Base-by-base conservation (phyloP, 345 rosid genomes). In the Luvunga scandens region DNA sequence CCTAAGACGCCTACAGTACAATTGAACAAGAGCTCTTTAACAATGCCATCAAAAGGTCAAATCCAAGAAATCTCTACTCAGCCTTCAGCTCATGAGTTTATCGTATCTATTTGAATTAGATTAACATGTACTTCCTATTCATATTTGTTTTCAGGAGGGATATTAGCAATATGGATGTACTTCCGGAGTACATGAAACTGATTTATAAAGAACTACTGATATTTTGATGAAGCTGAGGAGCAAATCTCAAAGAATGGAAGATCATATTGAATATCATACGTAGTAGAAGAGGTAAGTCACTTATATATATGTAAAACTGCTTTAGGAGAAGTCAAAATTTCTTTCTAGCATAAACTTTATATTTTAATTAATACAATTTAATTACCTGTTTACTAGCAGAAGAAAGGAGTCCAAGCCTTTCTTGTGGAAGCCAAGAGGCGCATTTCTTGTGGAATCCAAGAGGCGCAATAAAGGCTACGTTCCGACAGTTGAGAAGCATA, bases 361-460 rank as follows among this genome's bases (percentile, higher is more conserved):
- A 9, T 39, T 9, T 39, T 39, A 39, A 48, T 48, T 48, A 16
- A 16, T 48, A 12, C 21, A 63, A 59, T 9, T 59, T 59, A 59
- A 6, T 59, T 59, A 59, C 10, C 9, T 59, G 27, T 59, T 9
- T 33, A 7, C 39, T 7, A 68, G 33, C 6, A 24, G 55, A 68
- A 68, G 72, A 38, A 16, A 39, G 18, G 24, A 42, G 55, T 68
- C 6, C 5, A 10, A 25, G 55, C 71, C 13, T 87, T 81, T 61
- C 63, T 72, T 9, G 31, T 56, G 48, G 86, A 87, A 81, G 81
- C 79, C 21, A 81, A 73, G 71, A 83, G n/a, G n/a, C n/a, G n/a
- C n/a, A n/a, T 87, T 81, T 61, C 63, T 72, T 9, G 31, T 56
- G 48, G 86, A 87, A 81, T 79, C 79, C 21, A 81, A 73, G 71